A percentile compares a stretch with the other conserved stretches of the same genome.
Conservation (phyloP, 2,329 filamentous ascomycete genomes). For the Monilinia polystroma region DNA sequence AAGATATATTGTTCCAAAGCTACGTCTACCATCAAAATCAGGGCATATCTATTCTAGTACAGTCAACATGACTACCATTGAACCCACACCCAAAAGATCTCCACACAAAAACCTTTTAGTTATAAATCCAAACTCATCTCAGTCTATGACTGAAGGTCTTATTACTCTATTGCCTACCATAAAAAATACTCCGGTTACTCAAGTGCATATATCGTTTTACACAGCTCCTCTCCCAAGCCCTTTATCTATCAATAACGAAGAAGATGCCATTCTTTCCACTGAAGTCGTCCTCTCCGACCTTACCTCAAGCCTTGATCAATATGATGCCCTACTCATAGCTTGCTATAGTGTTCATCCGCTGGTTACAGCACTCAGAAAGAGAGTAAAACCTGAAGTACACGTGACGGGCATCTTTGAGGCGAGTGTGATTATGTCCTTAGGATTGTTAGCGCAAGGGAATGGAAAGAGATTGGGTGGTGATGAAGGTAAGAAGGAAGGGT, state of each 20-base stretch:
- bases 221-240: slow-evolving; percentile 66
- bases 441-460: slow-evolving; percentile 43
- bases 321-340: slow-evolving; percentile 80
- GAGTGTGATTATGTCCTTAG: slow-evolving; percentile 55
- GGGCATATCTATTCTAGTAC: background rate
- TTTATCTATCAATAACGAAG: slow-evolving; percentile 73
- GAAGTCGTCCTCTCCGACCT: slow-evolving; percentile 60
- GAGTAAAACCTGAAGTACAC: slow-evolving; percentile 45
- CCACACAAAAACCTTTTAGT: slow-evolving; percentile 57
- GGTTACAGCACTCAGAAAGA: slow-evolving; percentile 57
- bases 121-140: slow-evolving; percentile 77
- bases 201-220: slow-evolving; percentile 25
- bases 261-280: slow-evolving; percentile 64
- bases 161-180: slow-evolving; percentile 47
- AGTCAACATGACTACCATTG: slow-evolving; percentile 7
- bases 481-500: slow-evolving; percentile 45
- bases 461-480: slow-evolving; percentile 7
- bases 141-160: slow-evolving; percentile 68
- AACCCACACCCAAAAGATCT: background rate
- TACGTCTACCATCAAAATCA: background rate
- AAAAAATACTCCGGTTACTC: slow-evolving; percentile 35
- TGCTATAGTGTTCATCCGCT: slow-evolving; percentile 87
- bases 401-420: slow-evolving; percentile 88
- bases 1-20: background rate
- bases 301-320: slow-evolving; percentile 44